These are phyloP conservation scores for Sclerotinia minor DNA, from an alignment of 2,329 filamentous ascomycete genomes.

Conservation along the genomic window DNA sequence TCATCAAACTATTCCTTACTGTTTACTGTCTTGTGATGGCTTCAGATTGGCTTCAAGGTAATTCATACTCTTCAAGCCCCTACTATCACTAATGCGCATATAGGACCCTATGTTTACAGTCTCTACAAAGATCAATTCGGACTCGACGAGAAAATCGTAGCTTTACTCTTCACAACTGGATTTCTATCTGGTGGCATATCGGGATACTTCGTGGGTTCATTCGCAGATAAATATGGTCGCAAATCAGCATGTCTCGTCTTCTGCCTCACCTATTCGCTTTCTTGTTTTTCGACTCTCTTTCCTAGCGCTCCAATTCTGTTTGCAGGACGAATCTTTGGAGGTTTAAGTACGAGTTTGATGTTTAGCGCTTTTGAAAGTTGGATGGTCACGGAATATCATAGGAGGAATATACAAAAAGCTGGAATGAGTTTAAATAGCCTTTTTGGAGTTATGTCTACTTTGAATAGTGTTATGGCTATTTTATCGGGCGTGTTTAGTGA, in stretches of 20 bases:
- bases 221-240: slow-evolving; percentile 44
- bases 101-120: slow-evolving; percentile 41
- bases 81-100: slow-evolving; percentile 39
- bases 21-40: slow-evolving; percentile 53
- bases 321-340: slow-evolving; percentile 54
- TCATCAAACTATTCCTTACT: slow-evolving; percentile 42
- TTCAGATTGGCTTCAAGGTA: slow-evolving; percentile 55
- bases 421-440: slow-evolving; percentile 50
- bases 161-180: slow-evolving; percentile 40
- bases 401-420: slow-evolving; percentile 47
- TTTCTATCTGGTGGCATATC: slow-evolving; percentile 41
- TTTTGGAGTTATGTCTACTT: slow-evolving; percentile 53
- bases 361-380: slow-evolving; percentile 62
- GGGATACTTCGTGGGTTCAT: slow-evolving; percentile 40
- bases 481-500: slow-evolving; percentile 54
- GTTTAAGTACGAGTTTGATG: slow-evolving; percentile 56
- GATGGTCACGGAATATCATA: slow-evolving; percentile 60
- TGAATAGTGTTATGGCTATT: slow-evolving; percentile 59
- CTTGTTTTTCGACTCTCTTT: slow-evolving; percentile 54
- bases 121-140: slow-evolving; percentile 41
- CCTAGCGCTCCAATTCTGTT: slow-evolving; percentile 49
- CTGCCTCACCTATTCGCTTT: slow-evolving; percentile 54
- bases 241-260: slow-evolving; percentile 55
- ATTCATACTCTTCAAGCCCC: slow-evolving; percentile 28
- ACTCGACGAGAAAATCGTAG: slow-evolving; percentile 38